These are phyloP conservation scores for Russula griseocarnosa DNA, from an alignment of 768 basidiomycete genomes.

Conservation along the genomic window DNA sequence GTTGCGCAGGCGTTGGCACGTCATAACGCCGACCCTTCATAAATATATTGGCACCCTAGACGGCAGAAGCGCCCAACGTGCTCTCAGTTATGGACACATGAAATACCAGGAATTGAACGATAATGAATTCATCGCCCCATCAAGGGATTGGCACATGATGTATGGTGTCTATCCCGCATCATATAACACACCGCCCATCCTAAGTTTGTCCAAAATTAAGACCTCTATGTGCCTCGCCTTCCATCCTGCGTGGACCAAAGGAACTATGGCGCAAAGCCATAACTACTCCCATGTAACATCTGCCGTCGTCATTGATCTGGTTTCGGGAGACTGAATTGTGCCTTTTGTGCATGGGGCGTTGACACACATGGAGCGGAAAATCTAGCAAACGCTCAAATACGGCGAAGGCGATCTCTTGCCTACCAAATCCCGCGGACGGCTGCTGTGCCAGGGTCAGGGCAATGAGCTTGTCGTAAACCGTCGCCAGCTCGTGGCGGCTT, in stretches of 20 bases:
- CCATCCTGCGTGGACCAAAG: constrained; percentile 1
- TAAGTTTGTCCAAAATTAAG: constrained; percentile 8
- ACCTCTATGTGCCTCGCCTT: constrained; percentile 8
- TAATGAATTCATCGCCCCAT: constrained; percentile 13
- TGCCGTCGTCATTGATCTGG: neutral
- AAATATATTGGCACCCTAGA: constrained; percentile 25
- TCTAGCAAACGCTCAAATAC: constrained; percentile 51
- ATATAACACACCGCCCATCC: constrained; percentile 2
- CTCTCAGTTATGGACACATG: constrained; percentile 23
- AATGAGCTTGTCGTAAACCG: constrained; percentile 61
- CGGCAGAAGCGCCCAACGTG: constrained; percentile 19
- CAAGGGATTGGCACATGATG: constrained; percentile 19
- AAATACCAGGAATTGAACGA: constrained; percentile 16
- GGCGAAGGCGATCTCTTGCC: constrained; percentile 46
- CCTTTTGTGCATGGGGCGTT: constrained; percentile 4
- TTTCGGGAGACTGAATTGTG: constrained; percentile 17
- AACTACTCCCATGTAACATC: neutral
- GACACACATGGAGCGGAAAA: constrained; percentile 32
- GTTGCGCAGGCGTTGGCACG: constrained; percentile 17
- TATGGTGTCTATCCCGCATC: constrained; percentile 17
- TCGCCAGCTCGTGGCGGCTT: constrained; percentile 52
- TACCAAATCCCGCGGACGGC: constrained; percentile 46
- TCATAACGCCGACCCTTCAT: constrained; percentile 21
- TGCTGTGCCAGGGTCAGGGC: constrained; percentile 38
- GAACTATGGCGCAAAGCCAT: neutral